Percentiles rank a stretch among this genome's conserved stretches.
These are phyloP conservation scores for Peronospora farinosa DNA, from an alignment of 352 stramenopile genomes.

Conservation along the genomic window DNA sequence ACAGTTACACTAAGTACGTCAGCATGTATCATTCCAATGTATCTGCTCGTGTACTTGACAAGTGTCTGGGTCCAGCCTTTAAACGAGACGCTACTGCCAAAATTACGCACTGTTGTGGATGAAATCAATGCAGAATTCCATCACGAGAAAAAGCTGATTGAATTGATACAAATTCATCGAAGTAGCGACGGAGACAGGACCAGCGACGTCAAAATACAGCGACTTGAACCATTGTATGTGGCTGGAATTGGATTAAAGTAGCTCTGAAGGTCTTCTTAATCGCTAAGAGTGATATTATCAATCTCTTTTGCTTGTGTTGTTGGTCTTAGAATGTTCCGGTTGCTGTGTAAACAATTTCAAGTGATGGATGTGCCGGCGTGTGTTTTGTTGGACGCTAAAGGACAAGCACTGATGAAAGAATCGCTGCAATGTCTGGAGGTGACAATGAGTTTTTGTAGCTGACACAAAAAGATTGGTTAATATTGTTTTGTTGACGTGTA, in stretches of 20 bases:
- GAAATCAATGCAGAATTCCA: constrained; percentile 9
- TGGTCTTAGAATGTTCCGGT: constrained; percentile 29
- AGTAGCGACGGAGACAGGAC: background rate
- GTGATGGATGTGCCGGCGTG: constrained; percentile 36
- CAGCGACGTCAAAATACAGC: constrained; percentile 8
- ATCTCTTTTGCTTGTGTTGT: background rate
- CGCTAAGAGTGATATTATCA: background rate
- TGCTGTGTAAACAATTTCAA: constrained; percentile 37
- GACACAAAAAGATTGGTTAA: background rate
- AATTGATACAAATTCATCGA: constrained; percentile 27
- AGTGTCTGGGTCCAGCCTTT: constrained; percentile 38
- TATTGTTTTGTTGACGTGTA: constrained; percentile 4
- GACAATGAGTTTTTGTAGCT: background rate
- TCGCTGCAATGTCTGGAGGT: constrained; percentile 16
- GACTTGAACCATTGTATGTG: constrained; percentile 23
- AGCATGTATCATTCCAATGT: constrained; percentile 14
- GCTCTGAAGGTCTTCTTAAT: background rate
- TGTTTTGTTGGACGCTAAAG: constrained; percentile 24
- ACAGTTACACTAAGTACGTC: background rate
- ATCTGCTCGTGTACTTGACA: constrained; percentile 41
- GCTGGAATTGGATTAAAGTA: background rate
- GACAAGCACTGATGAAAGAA: constrained; percentile 15
- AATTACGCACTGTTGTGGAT: constrained; percentile 14
- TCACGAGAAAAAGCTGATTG: constrained; percentile 6
- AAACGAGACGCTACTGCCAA: constrained; percentile 27